Base-by-base conservation (phyloP, 495 filamentous ascomycete genomes). In the Haplographium delicatum region DNA sequence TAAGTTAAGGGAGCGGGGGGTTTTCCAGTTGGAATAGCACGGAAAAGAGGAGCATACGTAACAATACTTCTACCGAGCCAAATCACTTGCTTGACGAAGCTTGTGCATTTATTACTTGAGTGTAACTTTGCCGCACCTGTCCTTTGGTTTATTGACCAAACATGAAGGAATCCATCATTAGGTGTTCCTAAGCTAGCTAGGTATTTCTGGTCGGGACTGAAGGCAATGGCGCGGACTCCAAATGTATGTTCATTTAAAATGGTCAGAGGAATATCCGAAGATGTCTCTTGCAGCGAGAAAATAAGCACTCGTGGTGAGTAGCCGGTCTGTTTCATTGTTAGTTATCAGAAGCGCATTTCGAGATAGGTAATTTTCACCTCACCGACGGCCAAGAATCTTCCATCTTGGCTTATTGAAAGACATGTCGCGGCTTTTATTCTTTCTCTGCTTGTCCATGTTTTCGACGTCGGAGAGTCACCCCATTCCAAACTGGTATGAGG, bases 351-450 rank as follows among this genome's bases (percentile, higher is more conserved):
- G 43, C 26, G 18, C 20, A 47, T 11, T 19, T 20, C 19, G 19
- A 22, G 30, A 27, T 23, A 20, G 4, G 2, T 9, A 13, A 44
- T 27, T 62, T 71, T 57, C 65, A 85, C 83, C 72, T 98, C 93
- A 63, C 93, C 93, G 25, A 96, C 83, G 22, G 94, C 93, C 33
- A 98, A 76, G 62, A 87, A 89, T 51, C 79, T 84, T 37, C 89
- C 93, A 75, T 96, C 88, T 4, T 82, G 85, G 65, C 90, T 96
- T 47, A 98, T 81, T 16, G 86, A 86, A 22, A 97, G 77, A 68
- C 89, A 94, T n/a, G 90, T 96, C 1, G 90, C 88, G n/a, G 91
- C 89, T 66, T 96, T 96, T 61, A 95, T 85, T 52, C 90, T 76
- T 64, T 96, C 91, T 56, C 88, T 79, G 24, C 87, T 89, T 5